phyloP scores from a whole-genome alignment of 2,329 filamentous ascomycete genomes.

The Exophiala calicioides region DNA sequence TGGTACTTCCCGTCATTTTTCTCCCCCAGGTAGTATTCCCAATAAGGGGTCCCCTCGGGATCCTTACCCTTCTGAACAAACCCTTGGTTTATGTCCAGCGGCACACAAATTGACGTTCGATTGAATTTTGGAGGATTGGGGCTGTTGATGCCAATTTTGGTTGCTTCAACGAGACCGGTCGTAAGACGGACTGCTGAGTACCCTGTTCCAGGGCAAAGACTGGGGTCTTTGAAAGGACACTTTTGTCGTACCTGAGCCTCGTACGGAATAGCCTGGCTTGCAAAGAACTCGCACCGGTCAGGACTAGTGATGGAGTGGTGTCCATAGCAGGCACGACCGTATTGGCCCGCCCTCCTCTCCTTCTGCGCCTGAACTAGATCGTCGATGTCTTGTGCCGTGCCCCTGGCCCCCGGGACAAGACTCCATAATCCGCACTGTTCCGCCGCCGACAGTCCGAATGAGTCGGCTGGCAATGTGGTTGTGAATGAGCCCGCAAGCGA shows the following conservation, averaged over 20 bases:
- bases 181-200: constrained; percentile 3
- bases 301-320: background rate
- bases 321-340: constrained; percentile 9
- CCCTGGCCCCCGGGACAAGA: background rate
- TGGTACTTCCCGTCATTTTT: background rate
- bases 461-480: background rate
- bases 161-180: constrained; percentile 11
- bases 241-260: background rate
- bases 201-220: constrained; percentile 1
- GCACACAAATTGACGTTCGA: constrained; percentile 5
- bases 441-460: background rate
- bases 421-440: constrained; percentile 1
- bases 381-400: background rate
- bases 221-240: constrained; percentile 1
- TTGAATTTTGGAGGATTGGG: constrained; percentile 7
- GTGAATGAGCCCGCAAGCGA: background rate
- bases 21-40: constrained; percentile 6
- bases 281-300: constrained; percentile 4
- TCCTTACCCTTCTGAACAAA: background rate
- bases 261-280: constrained; percentile 1
- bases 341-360: constrained; percentile 16
- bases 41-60: background rate
- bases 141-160: constrained; percentile 3
- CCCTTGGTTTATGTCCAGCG: constrained; percentile 7
- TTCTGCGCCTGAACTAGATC: constrained; percentile 7